phyloP scores from a whole-genome alignment of 805 yeast species.

The Ascoidea asiatica region DNA sequence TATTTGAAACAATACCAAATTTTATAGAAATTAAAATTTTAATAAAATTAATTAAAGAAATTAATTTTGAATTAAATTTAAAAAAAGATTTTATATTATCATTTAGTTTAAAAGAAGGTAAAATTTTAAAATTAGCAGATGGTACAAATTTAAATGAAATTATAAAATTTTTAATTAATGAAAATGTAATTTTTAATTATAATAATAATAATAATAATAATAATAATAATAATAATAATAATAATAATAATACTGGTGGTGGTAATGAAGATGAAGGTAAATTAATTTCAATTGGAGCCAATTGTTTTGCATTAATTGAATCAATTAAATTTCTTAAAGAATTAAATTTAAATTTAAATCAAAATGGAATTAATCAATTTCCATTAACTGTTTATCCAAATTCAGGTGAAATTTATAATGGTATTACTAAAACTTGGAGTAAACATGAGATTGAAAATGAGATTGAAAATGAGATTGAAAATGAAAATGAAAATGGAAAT shows the following conservation, averaged over 20 bases:
- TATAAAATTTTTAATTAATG: constrained; percentile 8
- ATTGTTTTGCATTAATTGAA: constrained; percentile 41
- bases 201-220: constrained; percentile 38
- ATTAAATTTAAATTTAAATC: constrained; percentile 19
- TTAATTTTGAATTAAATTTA: constrained; percentile 19
- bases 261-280: constrained; percentile 15
- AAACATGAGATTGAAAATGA: too few species aligned
- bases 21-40: constrained; percentile 40
- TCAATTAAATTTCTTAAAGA: constrained; percentile 27
- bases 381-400: constrained; percentile 59
- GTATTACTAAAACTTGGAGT: constrained; percentile 29
- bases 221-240: constrained; percentile 11
- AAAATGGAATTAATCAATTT: constrained; percentile 12
- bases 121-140: not conserved
- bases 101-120: not conserved
- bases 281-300: constrained; percentile 47
- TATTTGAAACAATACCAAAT: constrained; percentile 64
- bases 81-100: constrained; percentile 16
- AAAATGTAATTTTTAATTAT: constrained; percentile 27
- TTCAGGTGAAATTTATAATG: constrained; percentile 56
- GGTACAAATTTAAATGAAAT: constrained; percentile 19
- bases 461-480: too few species aligned
- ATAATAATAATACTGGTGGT: constrained; percentile 44
- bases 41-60: constrained; percentile 25
- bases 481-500: too few species aligned